phyloP scores from a whole-genome alignment of 495 filamentous ascomycete species.

The Thermothielavioides terrestris region DNA sequence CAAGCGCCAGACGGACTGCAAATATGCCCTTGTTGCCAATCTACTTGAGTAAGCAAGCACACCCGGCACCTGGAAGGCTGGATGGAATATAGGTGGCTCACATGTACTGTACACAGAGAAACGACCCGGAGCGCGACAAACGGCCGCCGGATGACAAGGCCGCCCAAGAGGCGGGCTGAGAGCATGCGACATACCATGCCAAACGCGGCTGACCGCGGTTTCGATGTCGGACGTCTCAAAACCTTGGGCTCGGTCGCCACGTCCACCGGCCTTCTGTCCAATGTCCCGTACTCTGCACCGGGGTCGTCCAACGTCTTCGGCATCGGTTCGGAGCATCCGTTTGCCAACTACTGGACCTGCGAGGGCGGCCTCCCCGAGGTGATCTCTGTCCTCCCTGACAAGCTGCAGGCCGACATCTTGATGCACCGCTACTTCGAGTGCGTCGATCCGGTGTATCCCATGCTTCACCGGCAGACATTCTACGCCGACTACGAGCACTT shows the following conservation, averaged over 20 bases:
- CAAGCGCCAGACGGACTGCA: slow-evolving; percentile 60
- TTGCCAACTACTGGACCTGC: slow-evolving; percentile 72
- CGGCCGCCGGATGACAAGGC: slow-evolving; percentile 49
- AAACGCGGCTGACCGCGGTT: slow-evolving; percentile 39
- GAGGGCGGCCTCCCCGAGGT: slow-evolving; percentile 63
- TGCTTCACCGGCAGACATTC: slow-evolving; percentile 58
- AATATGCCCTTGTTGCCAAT: slow-evolving; percentile 60
- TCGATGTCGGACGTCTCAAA: slow-evolving; percentile 28
- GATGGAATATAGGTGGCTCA: background rate
- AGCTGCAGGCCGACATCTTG: slow-evolving; percentile 62
- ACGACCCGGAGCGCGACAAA: slow-evolving; percentile 41
- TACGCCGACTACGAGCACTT: slow-evolving; percentile 64
- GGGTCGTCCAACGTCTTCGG: slow-evolving; percentile 61
- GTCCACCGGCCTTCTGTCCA: slow-evolving; percentile 54
- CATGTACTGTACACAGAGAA: slow-evolving; percentile 30
- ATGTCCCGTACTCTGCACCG: slow-evolving; percentile 55
- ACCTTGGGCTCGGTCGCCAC: slow-evolving; percentile 36
- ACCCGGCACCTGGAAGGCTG: background rate
- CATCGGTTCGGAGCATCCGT: slow-evolving; percentile 56
- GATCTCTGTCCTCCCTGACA: slow-evolving; percentile 58
- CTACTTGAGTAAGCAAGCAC: slow-evolving; percentile 50
- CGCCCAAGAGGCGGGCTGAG: slow-evolving; percentile 41
- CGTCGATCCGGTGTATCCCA: slow-evolving; percentile 67
- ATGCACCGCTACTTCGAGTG: slow-evolving; percentile 61
- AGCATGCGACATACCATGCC: slow-evolving; percentile 26